Base-by-base conservation (phyloP, 257 asterid genomes). In the Scutellaria minor region DNA sequence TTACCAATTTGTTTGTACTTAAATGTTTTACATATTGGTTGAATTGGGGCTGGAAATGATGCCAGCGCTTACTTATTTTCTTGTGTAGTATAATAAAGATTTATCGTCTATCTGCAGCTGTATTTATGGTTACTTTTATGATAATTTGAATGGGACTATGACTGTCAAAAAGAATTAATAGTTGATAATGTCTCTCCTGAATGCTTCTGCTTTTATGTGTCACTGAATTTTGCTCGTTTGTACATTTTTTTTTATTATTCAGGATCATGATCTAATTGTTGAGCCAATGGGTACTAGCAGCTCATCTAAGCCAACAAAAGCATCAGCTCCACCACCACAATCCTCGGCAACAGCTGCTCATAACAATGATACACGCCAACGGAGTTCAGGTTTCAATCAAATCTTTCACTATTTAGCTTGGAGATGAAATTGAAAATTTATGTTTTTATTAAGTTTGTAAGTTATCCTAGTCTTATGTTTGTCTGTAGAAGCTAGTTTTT, bases 211-310 rank as follows among this genome's bases (percentile, higher is more conserved):
- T 57, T 48, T 48, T 12, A 10, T 66, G 50, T 73, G 27, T 64
- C 48, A 9, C 7, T 60, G 47, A 13, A 12, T 52, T 54, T 76
- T 18, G 27, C 44, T 14, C 35, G 55, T 71, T 58, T 47, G 45
- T 63, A 2, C 65, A 39, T 62, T 12, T 52, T 18, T 18, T 31
- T 53, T 59, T 24, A 18, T 27, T 40, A 6, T 64, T 48, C 84
- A 93, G 98, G 97, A 93, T 64, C 86, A 87, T 14, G 96, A 83
- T 68, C 84, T 93, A 54, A 77, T 88, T 78, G 98, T 93, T 44
- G 98, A 91, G 81, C 86, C 96, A 68, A 91, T 91, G 87, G 13
- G 75, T 65, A 80, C 80, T 27, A 75, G 73, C 78, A 81, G 73
- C 69, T 78, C 97, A 14, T 86, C 96, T 78, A 91, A 85, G 86